phyloP scores from a whole-genome alignment of 179 eudicot genomes.

The Actinidia chinensis region DNA sequence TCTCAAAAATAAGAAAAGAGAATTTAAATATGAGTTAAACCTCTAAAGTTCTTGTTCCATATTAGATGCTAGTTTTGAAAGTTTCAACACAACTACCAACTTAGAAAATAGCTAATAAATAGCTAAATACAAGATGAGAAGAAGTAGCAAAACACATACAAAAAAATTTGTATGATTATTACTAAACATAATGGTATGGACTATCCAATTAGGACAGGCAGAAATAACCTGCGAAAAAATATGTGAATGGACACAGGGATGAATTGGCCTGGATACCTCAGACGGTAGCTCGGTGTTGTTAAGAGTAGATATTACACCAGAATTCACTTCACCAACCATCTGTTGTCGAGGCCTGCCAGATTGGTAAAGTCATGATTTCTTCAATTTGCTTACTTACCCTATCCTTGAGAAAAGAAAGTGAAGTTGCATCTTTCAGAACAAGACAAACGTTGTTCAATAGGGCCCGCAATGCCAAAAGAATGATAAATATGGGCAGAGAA shows the following conservation, averaged over 20 bases:
- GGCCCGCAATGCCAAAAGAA: conserved; percentile 40
- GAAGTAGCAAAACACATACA: too few species aligned
- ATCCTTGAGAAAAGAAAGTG: conserved; percentile 66
- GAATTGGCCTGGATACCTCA: conserved; percentile 53
- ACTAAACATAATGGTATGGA: too few species aligned
- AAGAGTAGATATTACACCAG: conserved; percentile 39
- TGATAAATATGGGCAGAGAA: background rate
- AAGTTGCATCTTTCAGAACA: conserved; percentile 66
- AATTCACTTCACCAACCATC: conserved; percentile 40
- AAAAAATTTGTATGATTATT: too few species aligned
- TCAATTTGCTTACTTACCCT: conserved; percentile 60
- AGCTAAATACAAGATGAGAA: too few species aligned
- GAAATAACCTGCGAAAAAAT: conserved; percentile 54
- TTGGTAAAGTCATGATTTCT: conserved; percentile 93
- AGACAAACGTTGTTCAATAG: conserved; percentile 75
- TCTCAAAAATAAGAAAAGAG: too few species aligned
- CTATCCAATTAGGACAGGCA: too few species aligned
- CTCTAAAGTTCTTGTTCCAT: too few species aligned
- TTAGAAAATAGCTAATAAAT: too few species aligned
- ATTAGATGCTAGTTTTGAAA: too few species aligned
- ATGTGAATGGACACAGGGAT: conserved; percentile 52
- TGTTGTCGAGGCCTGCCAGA: conserved; percentile 50
- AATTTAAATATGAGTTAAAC: too few species aligned
- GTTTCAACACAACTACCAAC: too few species aligned
- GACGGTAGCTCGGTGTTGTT: conserved; percentile 60